Evolutionary conservation across 1,139 yeast genomes (phyloP).

Genomic region (Blastobotrys aristatus): DNA sequence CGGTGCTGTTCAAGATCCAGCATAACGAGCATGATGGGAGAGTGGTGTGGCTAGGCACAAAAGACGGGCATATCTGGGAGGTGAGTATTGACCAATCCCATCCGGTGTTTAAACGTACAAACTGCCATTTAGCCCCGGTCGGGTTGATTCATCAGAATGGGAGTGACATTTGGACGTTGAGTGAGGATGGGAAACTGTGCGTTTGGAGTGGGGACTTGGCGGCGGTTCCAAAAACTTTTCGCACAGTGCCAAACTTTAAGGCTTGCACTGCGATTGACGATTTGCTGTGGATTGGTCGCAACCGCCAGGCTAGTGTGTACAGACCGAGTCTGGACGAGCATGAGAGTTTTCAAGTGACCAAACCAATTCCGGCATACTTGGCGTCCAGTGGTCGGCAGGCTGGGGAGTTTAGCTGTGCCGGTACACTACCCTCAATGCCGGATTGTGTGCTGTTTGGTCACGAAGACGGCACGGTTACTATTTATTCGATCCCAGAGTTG

Average conservation of each 20-base stretch:
- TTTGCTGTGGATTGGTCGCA: constrained; percentile 36
- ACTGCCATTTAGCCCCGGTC: constrained; percentile 31
- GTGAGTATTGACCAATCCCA: constrained; percentile 24
- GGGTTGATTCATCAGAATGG: constrained; percentile 26
- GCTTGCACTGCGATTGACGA: constrained; percentile 30
- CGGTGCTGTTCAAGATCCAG: constrained; percentile 18
- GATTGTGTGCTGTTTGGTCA: constrained; percentile 39
- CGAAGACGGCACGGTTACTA: constrained; percentile 39
- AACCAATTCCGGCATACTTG: constrained; percentile 29
- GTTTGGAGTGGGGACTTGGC: constrained; percentile 33
- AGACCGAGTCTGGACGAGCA: constrained; percentile 27
- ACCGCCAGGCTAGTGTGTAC: constrained; percentile 33
- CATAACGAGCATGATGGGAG: constrained; percentile 17
- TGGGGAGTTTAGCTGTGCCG: constrained; percentile 36
- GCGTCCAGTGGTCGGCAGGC: constrained; percentile 13
- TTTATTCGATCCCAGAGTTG: constrained; percentile 29
- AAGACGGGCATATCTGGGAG: constrained; percentile 36
- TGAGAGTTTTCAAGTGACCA: constrained; percentile 25
- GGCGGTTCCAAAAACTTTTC: constrained; percentile 29
- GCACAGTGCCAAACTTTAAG: constrained; percentile 32
- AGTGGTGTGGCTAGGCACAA: constrained; percentile 37
- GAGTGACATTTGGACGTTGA: constrained; percentile 35
- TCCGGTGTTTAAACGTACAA: constrained; percentile 25
- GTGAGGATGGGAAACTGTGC: constrained; percentile 39
- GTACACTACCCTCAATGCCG: constrained; percentile 25